Base-by-base conservation (phyloP, 1,284 basidiomycete genomes). In the Trichosporon asahii region DNA sequence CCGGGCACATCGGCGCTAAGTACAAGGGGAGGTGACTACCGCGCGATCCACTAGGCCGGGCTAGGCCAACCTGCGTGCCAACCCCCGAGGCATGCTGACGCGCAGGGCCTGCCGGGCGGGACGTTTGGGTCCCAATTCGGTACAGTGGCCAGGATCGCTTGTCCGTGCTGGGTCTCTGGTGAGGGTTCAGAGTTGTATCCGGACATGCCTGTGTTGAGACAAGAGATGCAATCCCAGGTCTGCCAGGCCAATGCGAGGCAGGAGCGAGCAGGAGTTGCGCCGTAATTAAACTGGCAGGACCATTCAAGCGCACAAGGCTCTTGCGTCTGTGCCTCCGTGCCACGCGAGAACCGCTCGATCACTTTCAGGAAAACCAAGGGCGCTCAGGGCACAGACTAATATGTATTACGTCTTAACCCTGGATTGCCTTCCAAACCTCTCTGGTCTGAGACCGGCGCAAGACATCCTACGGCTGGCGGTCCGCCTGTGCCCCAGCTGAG, bases 331-430 rank as follows among this genome's bases (percentile, higher is more conserved):
- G 49, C 49, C 49, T 33, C 14, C 5, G 18, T 15, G 57, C 57
- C 57, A 61, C 57, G 57, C 57, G 57, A 61, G 11, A 23, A n/a
- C 29, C 27, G 29, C 27, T 61, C 57, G 57, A 61, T 31, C 57
- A 9, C 27, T 7, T n/a, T 18, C 15, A 61, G 57, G 57, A 27
- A 12, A 12, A n/a, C 18, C 55, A 31, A n/a, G 29, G 57, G 15
- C 29, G 14, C 15, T n/a, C 57, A 31, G 57, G 57, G 27, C 15
- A 2, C 15, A 9, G 27, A 5, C 57, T 44, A 31, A 31, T n/a
- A 31, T 61, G 29, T 61, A 61, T 61, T 61, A 61, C 57, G 27
- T 61, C 29, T 15, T n/a, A 31, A 3, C 29, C 57, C 57, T 31
- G 23, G 49, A 53, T 53, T 23, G 49, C 2, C 49, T 53, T 25